Base-by-base conservation (phyloP, 2,329 filamentous ascomycete species). In the Elsinoe batatas region DNA sequence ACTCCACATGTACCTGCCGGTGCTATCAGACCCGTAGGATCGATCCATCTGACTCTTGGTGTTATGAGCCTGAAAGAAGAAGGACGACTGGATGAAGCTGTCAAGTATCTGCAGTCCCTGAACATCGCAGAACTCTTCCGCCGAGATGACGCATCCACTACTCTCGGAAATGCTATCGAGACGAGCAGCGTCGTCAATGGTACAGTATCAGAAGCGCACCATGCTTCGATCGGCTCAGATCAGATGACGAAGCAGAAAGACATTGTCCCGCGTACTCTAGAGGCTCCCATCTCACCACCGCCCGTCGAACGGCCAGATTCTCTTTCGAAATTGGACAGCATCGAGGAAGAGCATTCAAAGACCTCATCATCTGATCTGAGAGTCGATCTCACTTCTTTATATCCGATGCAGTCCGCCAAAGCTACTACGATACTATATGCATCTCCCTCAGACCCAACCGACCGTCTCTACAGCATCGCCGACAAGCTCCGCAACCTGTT, bases 11-110 rank as follows among this genome's bases (percentile, higher is more conserved):
- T 91, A 8, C 85, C 87, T 0, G 67, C 74, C 32, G 78, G 78
- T 55, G 88, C 89, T 1, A 73, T 95, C 51, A 76, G 90, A 26
- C 89, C 89, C 0, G 71, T 88, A 0, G 87, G 88, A 0, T 90
- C 89, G 1, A 70, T 96, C 47, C 91, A 97, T 69, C 74, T 95
- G 2, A 96, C 91, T 0, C 76, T 96, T 0, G 91, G 90, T 0
- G 87, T 94, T 1, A 91, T 96, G 86, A 85, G 79, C 60, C 77
- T 95, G 8, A 70, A 75, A 2, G 75, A 72, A 2, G 69, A 74
- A 2, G 33, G 33, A 3, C 74, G 78, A 44, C 68, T 84, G 2
- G 63, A 75, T 0, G 68, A 70, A 30, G 81, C 79, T 0, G 61
- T 74, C 20, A 42, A 62, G 1, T 68, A 77, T 7, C 58, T 71